A percentile compares a stretch with the other conserved stretches of the same genome.
These are phyloP conservation scores for Fusarium poae DNA, from an alignment of 2,329 filamentous ascomycete species.

Conservation along the genomic window DNA sequence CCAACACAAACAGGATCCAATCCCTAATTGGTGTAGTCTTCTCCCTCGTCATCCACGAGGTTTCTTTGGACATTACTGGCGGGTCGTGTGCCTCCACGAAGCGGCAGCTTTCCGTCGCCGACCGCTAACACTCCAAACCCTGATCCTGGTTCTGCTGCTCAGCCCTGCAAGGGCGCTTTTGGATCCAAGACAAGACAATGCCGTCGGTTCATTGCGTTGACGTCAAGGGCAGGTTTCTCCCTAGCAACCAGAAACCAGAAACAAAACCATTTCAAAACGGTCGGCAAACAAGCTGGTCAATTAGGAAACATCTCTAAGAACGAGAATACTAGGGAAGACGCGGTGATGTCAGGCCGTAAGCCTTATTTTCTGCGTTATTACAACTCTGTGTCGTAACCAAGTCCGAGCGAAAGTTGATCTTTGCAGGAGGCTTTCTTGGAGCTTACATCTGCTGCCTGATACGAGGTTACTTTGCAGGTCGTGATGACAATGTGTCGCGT, in stretches of 20 bases:
- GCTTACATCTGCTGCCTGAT: constrained; percentile 4
- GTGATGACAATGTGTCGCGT: neutral
- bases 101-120: constrained; percentile 36
- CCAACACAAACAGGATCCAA: constrained; percentile 26
- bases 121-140: constrained; percentile 4
- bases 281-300: constrained; percentile 10
- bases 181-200: neutral
- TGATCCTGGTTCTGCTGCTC: constrained; percentile 20
- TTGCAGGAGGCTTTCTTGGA: constrained; percentile 1
- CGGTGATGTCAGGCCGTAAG: neutral
- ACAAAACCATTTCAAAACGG: constrained; percentile 4
- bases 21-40: constrained; percentile 23
- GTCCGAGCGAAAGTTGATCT: neutral
- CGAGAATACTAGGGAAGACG: neutral
- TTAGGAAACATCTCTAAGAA: neutral
- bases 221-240: constrained; percentile 28
- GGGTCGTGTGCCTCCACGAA: constrained; percentile 18
- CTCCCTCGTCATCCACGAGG: constrained; percentile 20
- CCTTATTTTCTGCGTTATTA: neutral
- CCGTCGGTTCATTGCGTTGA: constrained; percentile 20
- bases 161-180: constrained; percentile 34
- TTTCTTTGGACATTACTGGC: constrained; percentile 17
- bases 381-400: neutral
- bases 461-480: constrained; percentile 25
- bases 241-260: constrained; percentile 27